Evolutionary conservation across 768 basidiomycete species (phyloP), one percentile per base, ranked within the genome.

Genomic region (Tubosaeta sp.): DNA sequence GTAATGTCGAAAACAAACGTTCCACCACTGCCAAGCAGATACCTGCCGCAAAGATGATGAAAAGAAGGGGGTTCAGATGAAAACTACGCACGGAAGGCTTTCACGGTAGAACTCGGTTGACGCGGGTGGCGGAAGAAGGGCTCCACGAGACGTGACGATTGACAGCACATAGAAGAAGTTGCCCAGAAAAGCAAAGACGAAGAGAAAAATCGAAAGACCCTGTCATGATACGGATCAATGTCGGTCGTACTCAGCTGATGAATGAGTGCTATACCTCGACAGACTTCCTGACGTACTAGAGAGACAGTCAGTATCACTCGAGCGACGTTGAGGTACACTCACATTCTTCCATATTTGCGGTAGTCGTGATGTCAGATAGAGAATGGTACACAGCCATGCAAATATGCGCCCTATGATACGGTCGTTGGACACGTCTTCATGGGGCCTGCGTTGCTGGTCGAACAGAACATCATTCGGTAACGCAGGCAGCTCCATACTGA

Each of bases 281-380:
- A 43, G 93, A 95, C 76, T 94, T 92, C 50, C 94, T 80, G 50
- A 79, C 83, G 64, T 80, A 95, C 92, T 95, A 59, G 46, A 29
- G 22, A 8, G 17, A 53, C 16, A 19, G 7, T 56, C 26, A 45
- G 48, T 55, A 1, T 47, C 29, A 41, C 43, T 43, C 53, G 43
- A 46, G 34, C 34, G 31, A 51, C 14, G 8, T 34, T 42, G 41
- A 19, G 46, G 19, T 22, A 83, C 92, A 83, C 92, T 67, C 68
- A 97, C 95, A 64, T 97, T 97, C 71, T 95, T 95, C 97, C 97
- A 98, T 57, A 99, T 97, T 69, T 99, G 97, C 19, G 97, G 97
- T 61, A 99, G 71, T 53, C 97, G 83, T 4, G 88, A 91, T 4
- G 95, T 97, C 33, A 99, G 74, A 69, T 99, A 99, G 14, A 97